Evolutionary conservation across 2,329 filamentous ascomycete species (phyloP).

Genomic region (Cladosporium sp.): DNA sequence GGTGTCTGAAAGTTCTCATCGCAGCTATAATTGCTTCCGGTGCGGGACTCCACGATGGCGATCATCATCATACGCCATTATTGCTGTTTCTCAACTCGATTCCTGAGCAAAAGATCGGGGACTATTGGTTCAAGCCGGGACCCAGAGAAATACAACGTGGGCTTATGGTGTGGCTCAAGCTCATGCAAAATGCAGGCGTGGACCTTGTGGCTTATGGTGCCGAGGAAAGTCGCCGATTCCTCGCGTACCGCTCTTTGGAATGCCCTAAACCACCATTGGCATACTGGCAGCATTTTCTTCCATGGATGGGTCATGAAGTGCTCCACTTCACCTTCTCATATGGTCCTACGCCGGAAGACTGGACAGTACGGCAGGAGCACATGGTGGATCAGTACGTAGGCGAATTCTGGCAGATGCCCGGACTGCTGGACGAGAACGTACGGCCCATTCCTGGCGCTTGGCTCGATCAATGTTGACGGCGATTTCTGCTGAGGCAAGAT

Average conservation of each 20-base stretch:
- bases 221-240: background rate
- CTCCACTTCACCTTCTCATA: background rate
- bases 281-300: background rate
- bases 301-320: too few species aligned
- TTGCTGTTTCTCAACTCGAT: background rate
- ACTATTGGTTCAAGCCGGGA: too few species aligned
- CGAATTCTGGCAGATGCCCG: constrained; percentile 1
- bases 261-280: background rate
- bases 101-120: rapidly evolving
- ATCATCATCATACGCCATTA: background rate
- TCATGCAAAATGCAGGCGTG: background rate
- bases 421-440: background rate
- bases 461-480: background rate
- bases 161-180: background rate
- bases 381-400: background rate
- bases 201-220: background rate
- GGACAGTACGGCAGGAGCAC: background rate
- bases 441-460: background rate
- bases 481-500: too few species aligned
- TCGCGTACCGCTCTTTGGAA: background rate
- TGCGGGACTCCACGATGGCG: background rate
- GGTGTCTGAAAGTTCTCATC: too few species aligned
- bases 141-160: too few species aligned
- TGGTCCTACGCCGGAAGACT: background rate
- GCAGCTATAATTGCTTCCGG: background rate